Evolutionary conservation across 192 early-diverging fungal species (phyloP), one percentile per base, ranked within the genome.

Genomic region (Linnemannia hyalina): DNA sequence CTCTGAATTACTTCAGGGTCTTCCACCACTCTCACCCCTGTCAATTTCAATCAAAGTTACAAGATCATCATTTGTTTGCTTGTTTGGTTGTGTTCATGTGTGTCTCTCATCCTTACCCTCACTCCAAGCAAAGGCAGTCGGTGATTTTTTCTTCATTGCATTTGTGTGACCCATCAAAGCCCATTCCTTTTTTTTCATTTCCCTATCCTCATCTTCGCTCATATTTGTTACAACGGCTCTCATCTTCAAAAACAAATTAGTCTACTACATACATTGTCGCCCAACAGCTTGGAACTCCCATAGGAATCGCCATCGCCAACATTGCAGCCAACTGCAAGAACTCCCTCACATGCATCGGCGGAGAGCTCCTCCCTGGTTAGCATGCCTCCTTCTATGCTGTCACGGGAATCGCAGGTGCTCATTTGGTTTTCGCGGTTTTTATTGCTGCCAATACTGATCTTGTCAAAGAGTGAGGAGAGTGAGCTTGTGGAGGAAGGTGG

Each of bases 261-360:
- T 85, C 0, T 89, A 89, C 35, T 35, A n/a, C n/a, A 35, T 35
- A 35, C 74, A 89, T 82, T 36, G 76, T 85, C 16, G 72, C 72
- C 41, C 42, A 81, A 40, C 88, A 89, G 63, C 46, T 89, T 32
- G 88, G 88, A 36, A 77, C 88, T 2, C 82, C 83, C 20, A 85
- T 89, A 16, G 88, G 88, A 8, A 81, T 85, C 29, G 88, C 88
- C 18, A 76, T 89, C 63, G 60, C 83, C 49, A 85, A 84, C 35
- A 85, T 85, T 38, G 68, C 80, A 40, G 83, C 83, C 11, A 78
- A 85, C 74, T 63, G 78, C 35, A 71, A 74, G 52, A 89, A 85
- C 57, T 15, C 73, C 0, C 9, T 68, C 8, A 55, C 49, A 4
- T 77, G 74, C 0, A 54, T 68, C 11, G 88, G 80, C 1, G 46